Evolutionary conservation across 106 monocot genomes (phyloP).

Genomic region (Allium cepa): DNA sequence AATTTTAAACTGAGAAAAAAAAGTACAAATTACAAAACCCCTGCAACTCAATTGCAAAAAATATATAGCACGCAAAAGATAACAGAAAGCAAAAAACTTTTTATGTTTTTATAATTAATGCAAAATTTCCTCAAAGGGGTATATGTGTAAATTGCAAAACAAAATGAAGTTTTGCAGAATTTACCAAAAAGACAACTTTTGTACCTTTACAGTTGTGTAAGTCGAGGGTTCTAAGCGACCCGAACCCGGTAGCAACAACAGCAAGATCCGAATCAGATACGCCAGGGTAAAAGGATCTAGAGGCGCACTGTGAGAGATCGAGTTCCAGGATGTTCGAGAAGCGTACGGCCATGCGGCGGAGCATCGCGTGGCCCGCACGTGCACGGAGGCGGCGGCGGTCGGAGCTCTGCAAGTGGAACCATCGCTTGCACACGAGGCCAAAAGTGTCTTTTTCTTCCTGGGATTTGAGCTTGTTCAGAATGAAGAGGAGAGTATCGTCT

Average conservation of each 20-base stretch:
- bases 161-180: too few relatives aligned
- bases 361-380: constrained; percentile 70
- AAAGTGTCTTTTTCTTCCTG: constrained; percentile 64
- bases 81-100: too few relatives aligned
- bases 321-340: constrained; percentile 64
- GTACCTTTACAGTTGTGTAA: constrained; percentile 82
- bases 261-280: constrained; percentile 74
- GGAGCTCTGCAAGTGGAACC: constrained; percentile 79
- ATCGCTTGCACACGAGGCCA: constrained; percentile 87
- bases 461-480: constrained; percentile 38
- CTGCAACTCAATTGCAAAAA: too few relatives aligned
- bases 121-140: too few relatives aligned
- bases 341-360: constrained; percentile 61
- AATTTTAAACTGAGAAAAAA: too few relatives aligned
- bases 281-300: constrained; percentile 81
- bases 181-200: too few relatives aligned
- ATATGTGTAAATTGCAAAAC: too few relatives aligned
- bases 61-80: too few relatives aligned
- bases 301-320: constrained; percentile 75
- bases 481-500: constrained; percentile 69
- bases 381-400: constrained; percentile 58
- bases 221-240: constrained; percentile 30
- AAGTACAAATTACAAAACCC: too few relatives aligned
- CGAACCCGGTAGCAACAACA: constrained; percentile 51
- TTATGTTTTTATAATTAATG: too few relatives aligned